Conservation (phyloP, 805 yeast species). For the Candida awuae region DNA sequence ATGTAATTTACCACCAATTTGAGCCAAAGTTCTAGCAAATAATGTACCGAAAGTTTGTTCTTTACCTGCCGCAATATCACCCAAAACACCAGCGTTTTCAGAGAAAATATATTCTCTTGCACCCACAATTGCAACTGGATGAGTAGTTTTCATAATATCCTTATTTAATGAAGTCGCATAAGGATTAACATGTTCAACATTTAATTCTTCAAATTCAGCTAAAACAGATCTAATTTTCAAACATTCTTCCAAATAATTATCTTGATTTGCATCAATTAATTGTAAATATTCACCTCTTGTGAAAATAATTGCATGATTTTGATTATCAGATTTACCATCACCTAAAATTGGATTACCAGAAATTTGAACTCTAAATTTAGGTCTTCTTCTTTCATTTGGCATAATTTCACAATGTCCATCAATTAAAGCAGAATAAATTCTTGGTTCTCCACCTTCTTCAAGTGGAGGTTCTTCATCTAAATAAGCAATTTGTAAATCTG, state of each 20-base stretch:
- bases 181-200: slow-evolving; percentile 71
- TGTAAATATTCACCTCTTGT: slow-evolving; percentile 82
- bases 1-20: slow-evolving; percentile 79
- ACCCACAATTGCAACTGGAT: slow-evolving; percentile 80
- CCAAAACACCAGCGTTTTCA: slow-evolving; percentile 76
- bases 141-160: slow-evolving; percentile 41
- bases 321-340: slow-evolving; percentile 86
- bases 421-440: slow-evolving; percentile 67
- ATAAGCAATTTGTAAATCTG: slow-evolving; percentile 84
- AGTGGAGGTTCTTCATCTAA: slow-evolving; percentile 86
- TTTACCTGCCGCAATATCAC: slow-evolving; percentile 87
- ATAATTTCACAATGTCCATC: slow-evolving; percentile 74
- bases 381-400: slow-evolving; percentile 68
- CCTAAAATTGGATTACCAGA: slow-evolving; percentile 84
- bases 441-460: slow-evolving; percentile 60
- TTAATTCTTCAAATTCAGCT: slow-evolving; percentile 75
- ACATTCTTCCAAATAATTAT: slow-evolving; percentile 80
- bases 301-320: slow-evolving; percentile 71
- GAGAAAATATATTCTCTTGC: slow-evolving; percentile 84
- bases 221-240: slow-evolving; percentile 71
- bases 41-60: slow-evolving; percentile 85
- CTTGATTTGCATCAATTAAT: slow-evolving; percentile 81
- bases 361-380: slow-evolving; percentile 65
- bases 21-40: slow-evolving; percentile 76
- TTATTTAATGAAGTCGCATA: slow-evolving; percentile 64